A percentile compares a stretch with the other conserved stretches of the same genome.
Conservation (phyloP, 2,329 filamentous ascomycete species). For the Sarocladium brachiariae region DNA sequence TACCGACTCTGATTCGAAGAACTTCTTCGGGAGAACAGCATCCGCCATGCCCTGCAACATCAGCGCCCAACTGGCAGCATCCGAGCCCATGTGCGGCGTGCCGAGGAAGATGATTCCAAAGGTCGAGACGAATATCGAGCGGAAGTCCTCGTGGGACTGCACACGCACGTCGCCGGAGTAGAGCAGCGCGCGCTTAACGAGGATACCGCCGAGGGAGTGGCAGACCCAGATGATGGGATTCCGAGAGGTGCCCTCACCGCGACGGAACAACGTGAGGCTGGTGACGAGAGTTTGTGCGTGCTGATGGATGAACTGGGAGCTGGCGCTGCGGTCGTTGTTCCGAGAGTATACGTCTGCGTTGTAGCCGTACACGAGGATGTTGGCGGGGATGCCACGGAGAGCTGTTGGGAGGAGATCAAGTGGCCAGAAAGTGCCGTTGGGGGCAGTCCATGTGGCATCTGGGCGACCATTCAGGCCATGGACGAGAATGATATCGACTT, state of each 20-base stretch:
- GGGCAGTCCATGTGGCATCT: constrained; percentile 53
- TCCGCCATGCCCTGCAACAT: constrained; percentile 62
- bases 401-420: constrained; percentile 57
- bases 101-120: constrained; percentile 72
- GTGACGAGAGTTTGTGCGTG: constrained; percentile 64
- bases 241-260: constrained; percentile 45
- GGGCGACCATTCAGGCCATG: constrained; percentile 65
- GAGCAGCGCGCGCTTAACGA: constrained; percentile 63
- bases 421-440: constrained; percentile 61
- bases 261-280: constrained; percentile 56
- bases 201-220: constrained; percentile 66
- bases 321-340: constrained; percentile 44
- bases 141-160: constrained; percentile 54
- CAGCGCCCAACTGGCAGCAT: constrained; percentile 60
- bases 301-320: constrained; percentile 61
- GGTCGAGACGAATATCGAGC: constrained; percentile 66
- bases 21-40: constrained; percentile 55
- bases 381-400: constrained; percentile 49
- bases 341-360: constrained; percentile 58
- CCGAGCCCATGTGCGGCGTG: constrained; percentile 67
- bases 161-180: constrained; percentile 57
- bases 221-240: constrained; percentile 71
- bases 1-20: constrained; percentile 61
- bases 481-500: constrained; percentile 61
- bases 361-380: constrained; percentile 67